Conservation (phyloP, 306 rosid species). For the Quercus berberidifolia region DNA sequence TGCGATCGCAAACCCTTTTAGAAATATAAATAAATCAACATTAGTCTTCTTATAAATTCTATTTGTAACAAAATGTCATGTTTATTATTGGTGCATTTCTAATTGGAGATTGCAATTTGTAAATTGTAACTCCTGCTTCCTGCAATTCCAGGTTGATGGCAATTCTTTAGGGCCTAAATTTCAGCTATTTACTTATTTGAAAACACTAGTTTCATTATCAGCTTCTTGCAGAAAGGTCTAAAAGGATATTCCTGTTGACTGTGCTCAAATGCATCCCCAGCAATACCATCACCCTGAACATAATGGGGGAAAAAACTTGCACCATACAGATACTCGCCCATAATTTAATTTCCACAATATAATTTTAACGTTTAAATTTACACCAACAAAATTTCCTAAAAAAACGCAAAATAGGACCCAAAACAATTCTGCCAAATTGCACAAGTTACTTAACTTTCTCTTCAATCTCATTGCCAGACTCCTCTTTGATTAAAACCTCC, state of each 20-base stretch:
- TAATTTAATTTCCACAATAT: background rate
- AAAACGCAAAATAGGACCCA: background rate
- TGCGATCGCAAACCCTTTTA: too few species aligned
- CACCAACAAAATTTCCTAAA: background rate
- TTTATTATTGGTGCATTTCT: too few species aligned
- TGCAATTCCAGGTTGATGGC: background rate
- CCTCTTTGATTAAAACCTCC: slow-evolving; percentile 19
- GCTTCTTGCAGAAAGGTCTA: background rate
- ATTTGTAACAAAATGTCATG: too few species aligned
- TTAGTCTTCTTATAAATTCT: too few species aligned
- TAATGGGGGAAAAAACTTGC: background rate
- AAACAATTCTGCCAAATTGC: background rate
- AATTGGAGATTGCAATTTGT: too few species aligned
- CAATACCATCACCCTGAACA: background rate
- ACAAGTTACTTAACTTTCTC: background rate
- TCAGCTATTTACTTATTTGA: background rate
- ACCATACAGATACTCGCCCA: slow-evolving; percentile 2
- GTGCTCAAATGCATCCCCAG: background rate
- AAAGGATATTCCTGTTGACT: background rate
- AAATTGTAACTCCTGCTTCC: background rate
- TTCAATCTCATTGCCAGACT: background rate
- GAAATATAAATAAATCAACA: too few species aligned
- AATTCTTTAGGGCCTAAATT: background rate
- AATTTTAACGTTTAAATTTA: slow-evolving; percentile 1
- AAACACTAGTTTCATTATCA: background rate